phyloP scores from a whole-genome alignment of 1,284 basidiomycete genomes.

The Lignosus rhinocerotis region DNA sequence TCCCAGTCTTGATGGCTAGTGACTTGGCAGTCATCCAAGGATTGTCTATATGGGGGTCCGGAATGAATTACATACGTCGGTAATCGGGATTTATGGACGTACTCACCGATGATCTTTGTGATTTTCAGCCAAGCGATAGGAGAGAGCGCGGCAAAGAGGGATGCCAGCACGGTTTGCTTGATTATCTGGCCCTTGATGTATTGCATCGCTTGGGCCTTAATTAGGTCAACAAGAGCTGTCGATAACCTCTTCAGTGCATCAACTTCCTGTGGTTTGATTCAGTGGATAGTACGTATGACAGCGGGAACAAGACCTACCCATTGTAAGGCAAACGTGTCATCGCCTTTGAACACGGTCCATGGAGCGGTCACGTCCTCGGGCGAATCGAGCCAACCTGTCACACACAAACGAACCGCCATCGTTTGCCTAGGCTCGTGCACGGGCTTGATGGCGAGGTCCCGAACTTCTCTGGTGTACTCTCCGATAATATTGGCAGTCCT shows the following conservation, averaged over 20 bases:
- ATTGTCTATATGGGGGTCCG: conserved; percentile 32
- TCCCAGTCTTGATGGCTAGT: conserved; percentile 54
- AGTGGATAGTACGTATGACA: not conserved
- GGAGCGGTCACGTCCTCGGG: conserved; percentile 50
- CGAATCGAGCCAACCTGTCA: conserved; percentile 55
- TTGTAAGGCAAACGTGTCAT: conserved; percentile 58
- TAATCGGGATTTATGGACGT: not conserved
- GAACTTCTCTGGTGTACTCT: conserved; percentile 52
- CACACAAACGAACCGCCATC: conserved; percentile 53
- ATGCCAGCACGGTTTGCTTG: conserved; percentile 51
- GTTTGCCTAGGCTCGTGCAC: conserved; percentile 45
- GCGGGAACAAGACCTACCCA: conserved; percentile 42
- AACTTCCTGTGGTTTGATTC: conserved; percentile 46
- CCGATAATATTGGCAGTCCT: conserved; percentile 50
- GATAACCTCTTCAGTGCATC: conserved; percentile 53
- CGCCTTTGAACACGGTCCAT: conserved; percentile 52
- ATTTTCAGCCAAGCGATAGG: conserved; percentile 55
- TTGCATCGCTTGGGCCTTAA: conserved; percentile 52
- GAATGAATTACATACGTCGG: not conserved
- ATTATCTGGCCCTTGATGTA: conserved; percentile 52
- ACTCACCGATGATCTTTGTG: conserved; percentile 53
- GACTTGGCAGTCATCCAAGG: conserved; percentile 60
- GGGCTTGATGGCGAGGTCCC: conserved; percentile 54
- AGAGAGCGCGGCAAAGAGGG: conserved; percentile 49
- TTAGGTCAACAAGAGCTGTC: conserved; percentile 44